Conservation (phyloP, 2,329 filamentous ascomycete species). For the Ilyonectria destructans region DNA sequence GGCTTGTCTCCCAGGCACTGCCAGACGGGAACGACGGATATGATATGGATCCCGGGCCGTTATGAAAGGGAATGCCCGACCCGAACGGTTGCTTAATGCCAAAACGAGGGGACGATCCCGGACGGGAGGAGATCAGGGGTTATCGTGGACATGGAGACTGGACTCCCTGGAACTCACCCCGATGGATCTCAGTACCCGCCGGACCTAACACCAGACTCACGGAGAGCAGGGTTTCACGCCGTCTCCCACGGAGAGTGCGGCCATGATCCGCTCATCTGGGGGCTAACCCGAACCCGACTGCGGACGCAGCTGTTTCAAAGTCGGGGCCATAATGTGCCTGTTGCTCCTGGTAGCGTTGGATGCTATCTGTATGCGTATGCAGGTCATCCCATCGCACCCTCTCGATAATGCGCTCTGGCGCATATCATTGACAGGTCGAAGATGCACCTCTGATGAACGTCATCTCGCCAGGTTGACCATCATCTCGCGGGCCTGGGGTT, state of each 20-base stretch:
- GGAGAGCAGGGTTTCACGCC: conserved; percentile 34
- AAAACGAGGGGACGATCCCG: conserved; percentile 8
- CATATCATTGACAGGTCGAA: conserved; percentile 44
- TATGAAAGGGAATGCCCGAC: conserved; percentile 40
- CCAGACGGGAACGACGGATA: conserved; percentile 49
- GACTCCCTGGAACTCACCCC: conserved; percentile 17
- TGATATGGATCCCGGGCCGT: conserved; percentile 46
- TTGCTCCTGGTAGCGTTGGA: conserved; percentile 38
- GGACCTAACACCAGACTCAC: conserved; percentile 26
- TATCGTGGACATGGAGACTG: neutral
- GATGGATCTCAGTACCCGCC: conserved; percentile 24
- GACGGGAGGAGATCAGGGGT: conserved; percentile 12
- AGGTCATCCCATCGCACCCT: conserved; percentile 41
- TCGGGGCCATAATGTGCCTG: conserved; percentile 35
- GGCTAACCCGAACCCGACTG: conserved; percentile 42
- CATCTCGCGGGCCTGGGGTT: conserved; percentile 32
- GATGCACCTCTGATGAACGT: conserved; percentile 40
- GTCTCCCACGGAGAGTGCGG: conserved; percentile 34
- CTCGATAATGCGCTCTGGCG: conserved; percentile 37
- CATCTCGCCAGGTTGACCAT: conserved; percentile 44
- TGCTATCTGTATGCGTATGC: conserved; percentile 42
- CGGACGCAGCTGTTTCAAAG: conserved; percentile 41
- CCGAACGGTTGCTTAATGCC: conserved; percentile 28
- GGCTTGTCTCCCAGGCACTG: conserved; percentile 36
- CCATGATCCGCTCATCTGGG: conserved; percentile 35